Evolutionary conservation across 1,284 basidiomycete species (phyloP).

Genomic region (Pulveroboletus ridleyi): DNA sequence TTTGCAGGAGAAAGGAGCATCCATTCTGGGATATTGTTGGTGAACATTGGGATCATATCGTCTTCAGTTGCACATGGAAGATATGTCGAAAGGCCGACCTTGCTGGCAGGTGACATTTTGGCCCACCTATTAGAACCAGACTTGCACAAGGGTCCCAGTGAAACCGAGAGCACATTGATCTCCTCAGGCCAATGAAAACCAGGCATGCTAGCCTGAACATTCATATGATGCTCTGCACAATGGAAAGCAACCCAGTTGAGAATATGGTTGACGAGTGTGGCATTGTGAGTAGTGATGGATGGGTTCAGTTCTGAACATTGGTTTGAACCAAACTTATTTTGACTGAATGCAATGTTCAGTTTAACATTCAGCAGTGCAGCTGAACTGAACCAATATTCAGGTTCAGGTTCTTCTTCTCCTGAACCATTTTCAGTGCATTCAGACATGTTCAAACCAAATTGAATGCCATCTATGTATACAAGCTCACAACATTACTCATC

Average conservation of each 20-base stretch:
- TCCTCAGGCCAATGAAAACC: conserved; percentile 54
- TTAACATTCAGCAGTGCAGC: not conserved
- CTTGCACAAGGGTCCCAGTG: conserved; percentile 33
- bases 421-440: not conserved
- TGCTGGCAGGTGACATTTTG: conserved; percentile 4
- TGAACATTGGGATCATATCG: too few species aligned
- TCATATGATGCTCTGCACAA: conserved; percentile 32
- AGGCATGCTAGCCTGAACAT: not conserved
- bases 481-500: too few species aligned
- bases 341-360: not conserved
- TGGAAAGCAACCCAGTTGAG: conserved; percentile 46
- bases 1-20: too few species aligned
- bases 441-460: not conserved
- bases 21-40: too few species aligned
- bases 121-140: conserved; percentile 45
- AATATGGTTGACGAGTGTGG: conserved; percentile 46
- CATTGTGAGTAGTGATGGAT: conserved; percentile 7
- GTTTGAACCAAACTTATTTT: not conserved
- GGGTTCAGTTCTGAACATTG: not conserved
- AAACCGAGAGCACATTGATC: conserved; percentile 41
- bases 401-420: too few species aligned
- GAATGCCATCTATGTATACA: not conserved
- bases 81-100: not conserved
- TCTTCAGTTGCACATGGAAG: too few species aligned
- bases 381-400: too few species aligned